Evolutionary conservation across 495 filamentous ascomycete genomes (phyloP), one percentile per base, ranked within the genome.

Genomic region (Pseudoneurospora amorphoporcata): DNA sequence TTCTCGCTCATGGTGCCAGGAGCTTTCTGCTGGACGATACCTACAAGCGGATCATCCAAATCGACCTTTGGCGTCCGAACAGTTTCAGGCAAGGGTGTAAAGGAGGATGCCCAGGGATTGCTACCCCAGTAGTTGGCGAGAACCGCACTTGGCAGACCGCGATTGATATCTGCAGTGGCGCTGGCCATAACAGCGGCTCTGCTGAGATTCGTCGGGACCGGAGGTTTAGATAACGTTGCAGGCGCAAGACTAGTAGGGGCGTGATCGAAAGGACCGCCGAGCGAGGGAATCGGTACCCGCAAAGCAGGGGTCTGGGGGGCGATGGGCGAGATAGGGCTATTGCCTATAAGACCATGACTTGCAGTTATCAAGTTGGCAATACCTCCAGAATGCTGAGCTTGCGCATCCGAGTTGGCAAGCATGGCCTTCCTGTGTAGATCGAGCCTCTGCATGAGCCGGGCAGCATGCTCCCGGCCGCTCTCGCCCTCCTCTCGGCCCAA

Each of bases 121-220:
- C 90, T 95, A 61, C 94, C 94, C 94, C 94, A 98, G 70, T 95
- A 84, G 76, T 98, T 98, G 23, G 94, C 94, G 87, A 97, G 89
- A 75, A 96, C 88, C 23, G 92, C 94, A 72, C 89, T 91, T 0
- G 93, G 92, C 84, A 95, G 89, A 3, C 87, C 86, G 17, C 92
- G 91, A 19, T 88, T 89, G 69, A 84, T 84, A 74, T 90, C 90
- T 43, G 84, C 84, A n/a, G 85, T 87, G 73, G 92, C 88, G 77
- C 91, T 93, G 23, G 94, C 88, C 32, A 93, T 84, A 58, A 98
- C 91, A 38, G 94, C 95, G 23, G 89, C 88, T 74, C 92, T 94
- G 81, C 94, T 97, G 77, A 99, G 87, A 78, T 90, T 94, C 10
- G 94, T 97, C 9, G 92, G 87, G 8, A 93, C 88, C 3, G 96